Conservation (phyloP, 208 protist genomes). For the Acanthamoeba culbertsoni region DNA sequence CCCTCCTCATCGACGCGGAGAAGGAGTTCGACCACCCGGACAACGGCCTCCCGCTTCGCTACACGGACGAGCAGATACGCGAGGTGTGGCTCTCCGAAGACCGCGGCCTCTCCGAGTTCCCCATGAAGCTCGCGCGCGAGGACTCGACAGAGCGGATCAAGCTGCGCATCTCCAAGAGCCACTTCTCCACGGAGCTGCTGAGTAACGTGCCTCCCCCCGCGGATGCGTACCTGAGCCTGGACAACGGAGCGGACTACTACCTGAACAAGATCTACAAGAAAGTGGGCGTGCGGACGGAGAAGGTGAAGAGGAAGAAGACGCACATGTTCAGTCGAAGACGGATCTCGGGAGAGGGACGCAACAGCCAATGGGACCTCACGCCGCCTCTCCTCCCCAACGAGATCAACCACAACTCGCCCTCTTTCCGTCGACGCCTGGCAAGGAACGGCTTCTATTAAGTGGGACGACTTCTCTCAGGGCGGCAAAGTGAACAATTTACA, state of each 20-base stretch:
- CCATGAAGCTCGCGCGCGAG: not conserved
- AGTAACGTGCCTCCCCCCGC: not conserved
- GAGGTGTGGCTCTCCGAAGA: not conserved
- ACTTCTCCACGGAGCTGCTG: not conserved
- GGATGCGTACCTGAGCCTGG: not conserved
- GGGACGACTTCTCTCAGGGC: not conserved
- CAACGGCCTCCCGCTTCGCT: not conserved
- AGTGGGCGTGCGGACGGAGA: not conserved
- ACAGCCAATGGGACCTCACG: not conserved
- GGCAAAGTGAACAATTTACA: not conserved
- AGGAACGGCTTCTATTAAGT: not conserved
- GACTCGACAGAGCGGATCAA: not conserved
- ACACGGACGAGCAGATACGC: not conserved
- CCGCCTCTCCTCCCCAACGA: constrained; percentile 4
- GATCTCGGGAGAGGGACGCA: not conserved
- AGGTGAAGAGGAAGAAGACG: not conserved
- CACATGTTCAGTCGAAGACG: not conserved
- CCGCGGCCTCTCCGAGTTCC: not conserved
- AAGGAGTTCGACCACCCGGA: not conserved
- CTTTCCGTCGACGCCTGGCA: not conserved
- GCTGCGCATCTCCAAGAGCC: not conserved
- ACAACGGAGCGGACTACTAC: constrained; percentile 22
- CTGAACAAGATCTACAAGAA: constrained; percentile 47
- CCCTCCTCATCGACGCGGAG: not conserved
- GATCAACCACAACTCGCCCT: constrained; percentile 10